Base-by-base conservation (phyloP, 768 basidiomycete species). In the Pluteus cervinus region DNA sequence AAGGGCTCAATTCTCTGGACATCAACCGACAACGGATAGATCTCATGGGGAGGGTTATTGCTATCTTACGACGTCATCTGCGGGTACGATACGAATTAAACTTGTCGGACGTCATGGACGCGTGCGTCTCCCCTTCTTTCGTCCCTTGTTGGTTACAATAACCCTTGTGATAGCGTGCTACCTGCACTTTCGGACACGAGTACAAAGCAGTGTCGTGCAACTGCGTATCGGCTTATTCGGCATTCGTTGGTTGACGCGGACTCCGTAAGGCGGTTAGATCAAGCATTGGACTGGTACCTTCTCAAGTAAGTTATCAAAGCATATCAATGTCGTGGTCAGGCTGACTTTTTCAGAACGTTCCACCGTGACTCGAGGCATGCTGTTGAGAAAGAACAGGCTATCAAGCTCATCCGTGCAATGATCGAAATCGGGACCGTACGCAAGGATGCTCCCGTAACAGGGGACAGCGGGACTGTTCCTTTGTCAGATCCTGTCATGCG, bases 311-410 rank as follows among this genome's bases (percentile, higher is more conserved):
- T 51, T n/a, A 25, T 38, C 6, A 6, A 26, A 18, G 18, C 12
- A 24, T 16, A 14, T 24, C 12, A 12, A 16, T 15, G 9, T n/a
- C 11, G 7, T 26, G 34, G n/a, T 6, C 15, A 24, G 25, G 39
- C 47, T 24, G 44, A 31, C 8, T 42, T 22, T 40, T 34, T 39
- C 43, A 92, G 91, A 47, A 81, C 92, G 2, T 66, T 98, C 11
- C 76, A 84, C 0, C 79, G 92, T 9, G 92, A 97, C 54, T 80
- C 79, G 53, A 86, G 88, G 49, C 72, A 80, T 53, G 75, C 75
- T 9, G 73, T 81, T 4, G 96, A 92, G 61, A 88, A 89, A 53
- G 91, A 96, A 53, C 93, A 98, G 57, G 89, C 76, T 15, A 76
- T 99, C 48, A 88, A 90, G 42, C 76, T 98, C 15, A 79, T 98